Percentiles rank a stretch among this genome's conserved stretches.
Conservation (phyloP, 2,329 filamentous ascomycete species). For the Helicocarpus griseus region DNA sequence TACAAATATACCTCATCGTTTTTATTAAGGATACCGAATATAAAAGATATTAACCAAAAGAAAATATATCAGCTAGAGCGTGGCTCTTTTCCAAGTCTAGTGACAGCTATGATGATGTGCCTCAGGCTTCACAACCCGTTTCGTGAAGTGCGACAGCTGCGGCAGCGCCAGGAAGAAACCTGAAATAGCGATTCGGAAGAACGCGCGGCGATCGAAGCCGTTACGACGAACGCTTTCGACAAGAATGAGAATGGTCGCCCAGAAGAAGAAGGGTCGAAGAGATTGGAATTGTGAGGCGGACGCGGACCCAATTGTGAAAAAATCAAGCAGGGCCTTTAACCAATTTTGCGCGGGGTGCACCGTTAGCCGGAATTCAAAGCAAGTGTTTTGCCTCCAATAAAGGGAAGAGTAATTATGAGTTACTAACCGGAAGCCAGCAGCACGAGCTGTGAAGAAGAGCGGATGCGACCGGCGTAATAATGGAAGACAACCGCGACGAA, state of each 20-base stretch:
- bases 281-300: conserved; percentile 8
- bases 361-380: not conserved
- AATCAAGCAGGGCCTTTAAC: conserved; percentile 10
- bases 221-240: conserved; percentile 8
- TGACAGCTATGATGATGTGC: conserved; percentile 8
- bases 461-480: not conserved
- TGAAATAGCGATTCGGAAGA: conserved; percentile 9
- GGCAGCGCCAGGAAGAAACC: conserved; percentile 9
- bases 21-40: not conserved
- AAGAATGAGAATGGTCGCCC: conserved; percentile 9
- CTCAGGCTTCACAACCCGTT: not conserved
- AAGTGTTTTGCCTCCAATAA: not conserved
- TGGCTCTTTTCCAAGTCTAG: not conserved
- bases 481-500: not conserved
- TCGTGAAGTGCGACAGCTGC: conserved; percentile 1
- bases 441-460: conserved; percentile 13
- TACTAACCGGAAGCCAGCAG: conserved; percentile 12
- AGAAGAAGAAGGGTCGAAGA: conserved; percentile 10
- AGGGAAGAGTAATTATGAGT: not conserved
- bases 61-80: not conserved
- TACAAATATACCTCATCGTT: not conserved
- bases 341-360: not conserved
- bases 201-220: conserved; percentile 8
- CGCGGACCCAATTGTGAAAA: conserved; percentile 11
- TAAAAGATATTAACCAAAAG: not conserved